A percentile compares a stretch with the other conserved stretches of the same genome.
phyloP scores from a whole-genome alignment of 2,329 filamentous ascomycete species.

The Lachnellula cervina region DNA sequence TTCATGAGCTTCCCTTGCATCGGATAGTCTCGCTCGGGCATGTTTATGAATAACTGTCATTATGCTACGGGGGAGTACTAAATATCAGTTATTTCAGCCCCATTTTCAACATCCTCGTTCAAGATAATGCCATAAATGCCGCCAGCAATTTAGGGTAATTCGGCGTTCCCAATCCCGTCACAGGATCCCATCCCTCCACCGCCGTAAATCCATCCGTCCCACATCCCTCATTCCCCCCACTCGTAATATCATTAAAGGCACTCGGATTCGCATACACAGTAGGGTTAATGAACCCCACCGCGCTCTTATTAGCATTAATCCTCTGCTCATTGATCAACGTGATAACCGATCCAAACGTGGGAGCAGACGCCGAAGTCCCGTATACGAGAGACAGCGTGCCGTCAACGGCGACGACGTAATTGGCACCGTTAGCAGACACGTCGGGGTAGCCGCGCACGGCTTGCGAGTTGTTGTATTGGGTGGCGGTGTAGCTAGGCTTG shows the following conservation, averaged over 20 bases:
- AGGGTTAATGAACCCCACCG: constrained; percentile 38
- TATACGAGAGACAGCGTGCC: constrained; percentile 41
- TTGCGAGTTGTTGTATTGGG: constrained; percentile 44
- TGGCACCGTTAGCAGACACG: constrained; percentile 41
- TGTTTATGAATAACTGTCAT: too few species aligned
- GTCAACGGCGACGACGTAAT: constrained; percentile 40
- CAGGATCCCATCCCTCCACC: constrained; percentile 21
- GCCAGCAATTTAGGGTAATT: constrained; percentile 24
- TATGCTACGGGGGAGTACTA: too few species aligned
- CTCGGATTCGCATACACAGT: constrained; percentile 26
- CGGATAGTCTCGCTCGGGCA: too few species aligned
- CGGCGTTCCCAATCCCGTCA: constrained; percentile 1
- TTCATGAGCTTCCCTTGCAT: too few species aligned
- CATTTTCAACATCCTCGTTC: background rate
- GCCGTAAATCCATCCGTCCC: constrained; percentile 31
- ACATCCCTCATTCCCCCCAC: constrained; percentile 31
- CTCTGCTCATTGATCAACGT: constrained; percentile 40
- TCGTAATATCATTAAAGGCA: constrained; percentile 31
- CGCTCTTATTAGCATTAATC: constrained; percentile 30
- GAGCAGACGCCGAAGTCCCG: constrained; percentile 45
- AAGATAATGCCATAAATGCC: constrained; percentile 25
- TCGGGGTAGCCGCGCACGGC: constrained; percentile 44
- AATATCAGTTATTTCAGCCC: too few species aligned
- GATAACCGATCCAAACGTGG: constrained; percentile 37
- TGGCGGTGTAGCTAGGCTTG: constrained; percentile 30